A percentile compares a stretch with the other conserved stretches of the same genome.
Conservation (phyloP, 2,329 filamentous ascomycete genomes). For the Botrytis deweyae region DNA sequence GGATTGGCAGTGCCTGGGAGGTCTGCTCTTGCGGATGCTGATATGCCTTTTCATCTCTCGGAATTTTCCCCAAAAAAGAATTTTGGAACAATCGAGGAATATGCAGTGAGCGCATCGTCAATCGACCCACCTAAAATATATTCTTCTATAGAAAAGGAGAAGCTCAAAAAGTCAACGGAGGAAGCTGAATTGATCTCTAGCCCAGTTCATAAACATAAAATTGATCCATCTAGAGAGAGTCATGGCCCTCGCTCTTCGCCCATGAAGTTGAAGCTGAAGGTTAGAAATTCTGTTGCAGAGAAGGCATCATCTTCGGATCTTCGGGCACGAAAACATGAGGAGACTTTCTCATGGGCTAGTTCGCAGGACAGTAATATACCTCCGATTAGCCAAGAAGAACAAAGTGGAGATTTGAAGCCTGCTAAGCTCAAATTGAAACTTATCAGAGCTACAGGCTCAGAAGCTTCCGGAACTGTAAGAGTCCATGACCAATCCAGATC, state of each 20-base stretch:
- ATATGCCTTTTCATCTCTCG: slow-evolving; percentile 25
- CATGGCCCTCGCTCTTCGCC: slow-evolving; percentile 20
- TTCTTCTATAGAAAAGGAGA: background rate
- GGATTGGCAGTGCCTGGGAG: slow-evolving; percentile 15
- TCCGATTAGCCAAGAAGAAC: slow-evolving; percentile 15
- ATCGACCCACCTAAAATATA: background rate
- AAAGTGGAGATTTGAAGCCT: slow-evolving; percentile 22
- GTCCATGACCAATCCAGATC: slow-evolving; percentile 31
- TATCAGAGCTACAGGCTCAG: slow-evolving; percentile 34
- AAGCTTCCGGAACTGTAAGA: slow-evolving; percentile 35
- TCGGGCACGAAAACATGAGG: slow-evolving; percentile 31
- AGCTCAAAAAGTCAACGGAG: background rate
- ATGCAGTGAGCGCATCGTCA: background rate
- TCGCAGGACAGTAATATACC: slow-evolving; percentile 22
- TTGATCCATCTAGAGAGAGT: background rate
- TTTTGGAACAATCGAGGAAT: slow-evolving; percentile 3
- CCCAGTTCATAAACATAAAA: background rate
- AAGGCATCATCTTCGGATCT: slow-evolving; percentile 28
- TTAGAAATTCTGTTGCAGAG: slow-evolving; percentile 22
- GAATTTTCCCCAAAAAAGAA: slow-evolving; percentile 10
- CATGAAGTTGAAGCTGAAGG: slow-evolving; percentile 30
- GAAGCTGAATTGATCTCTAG: background rate
- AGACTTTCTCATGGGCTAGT: slow-evolving; percentile 31
- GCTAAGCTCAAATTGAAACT: slow-evolving; percentile 37
- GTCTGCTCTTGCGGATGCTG: background rate